phyloP scores from a whole-genome alignment of 805 yeast species.

The Wickerhamomyces strasburgensis region DNA sequence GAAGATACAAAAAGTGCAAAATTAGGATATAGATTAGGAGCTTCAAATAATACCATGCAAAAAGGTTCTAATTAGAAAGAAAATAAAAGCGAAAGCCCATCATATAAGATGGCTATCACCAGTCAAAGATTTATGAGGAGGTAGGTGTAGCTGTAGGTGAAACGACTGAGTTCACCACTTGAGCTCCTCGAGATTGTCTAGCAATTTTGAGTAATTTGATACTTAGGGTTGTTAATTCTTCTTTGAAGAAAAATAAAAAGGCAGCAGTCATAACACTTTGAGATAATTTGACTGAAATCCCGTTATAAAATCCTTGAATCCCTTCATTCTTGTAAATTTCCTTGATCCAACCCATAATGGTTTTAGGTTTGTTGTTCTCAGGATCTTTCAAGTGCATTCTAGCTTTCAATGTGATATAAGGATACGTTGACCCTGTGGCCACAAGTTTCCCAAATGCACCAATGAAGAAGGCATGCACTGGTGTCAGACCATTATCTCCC shows the following conservation, averaged over 20 bases:
- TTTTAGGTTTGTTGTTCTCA: conserved; percentile 22
- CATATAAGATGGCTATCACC: too few relatives aligned
- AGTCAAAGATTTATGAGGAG: too few relatives aligned
- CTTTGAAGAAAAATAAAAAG: conserved; percentile 84
- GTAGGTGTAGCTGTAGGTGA: too few relatives aligned
- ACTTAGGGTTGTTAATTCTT: conserved; percentile 65
- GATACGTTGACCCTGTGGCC: conserved; percentile 88
- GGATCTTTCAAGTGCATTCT: conserved; percentile 71
- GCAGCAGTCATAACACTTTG: conserved; percentile 90
- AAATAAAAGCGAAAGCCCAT: too few relatives aligned
- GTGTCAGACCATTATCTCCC: conserved; percentile 45
- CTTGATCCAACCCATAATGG: conserved; percentile 47
- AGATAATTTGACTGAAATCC: conserved; percentile 69
- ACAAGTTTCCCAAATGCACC: conserved; percentile 88
- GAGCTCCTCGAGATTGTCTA: too few relatives aligned
- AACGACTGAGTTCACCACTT: too few relatives aligned
- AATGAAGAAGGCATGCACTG: conserved; percentile 73
- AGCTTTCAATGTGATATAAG: conserved; percentile 83
- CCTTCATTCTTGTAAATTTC: conserved; percentile 70
- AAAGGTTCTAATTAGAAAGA: too few relatives aligned
- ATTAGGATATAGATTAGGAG: conserved; percentile 1
- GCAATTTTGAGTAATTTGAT: conserved; percentile 46
- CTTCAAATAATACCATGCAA: too few relatives aligned
- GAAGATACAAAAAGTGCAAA: neutral
- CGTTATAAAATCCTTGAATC: conserved; percentile 70